phyloP scores from a whole-genome alignment of 345 rosid species.

The Anacardium occidentale region DNA sequence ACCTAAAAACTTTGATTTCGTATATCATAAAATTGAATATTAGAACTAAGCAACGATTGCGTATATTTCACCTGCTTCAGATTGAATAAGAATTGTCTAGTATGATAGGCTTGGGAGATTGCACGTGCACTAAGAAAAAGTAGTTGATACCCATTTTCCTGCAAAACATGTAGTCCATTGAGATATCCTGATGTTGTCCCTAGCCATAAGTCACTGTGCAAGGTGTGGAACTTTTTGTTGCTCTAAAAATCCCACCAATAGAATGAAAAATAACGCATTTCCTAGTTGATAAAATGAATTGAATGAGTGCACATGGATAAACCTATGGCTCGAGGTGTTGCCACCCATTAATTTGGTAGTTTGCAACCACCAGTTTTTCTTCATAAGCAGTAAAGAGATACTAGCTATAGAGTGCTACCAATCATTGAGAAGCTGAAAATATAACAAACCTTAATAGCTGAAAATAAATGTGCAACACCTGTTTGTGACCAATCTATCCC shows the following conservation, averaged over 20 bases:
- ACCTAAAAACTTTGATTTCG: neutral
- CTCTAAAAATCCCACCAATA: neutral
- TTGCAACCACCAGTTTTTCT: constrained; percentile 2
- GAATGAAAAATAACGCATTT: neutral
- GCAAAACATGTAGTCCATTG: constrained; percentile 19
- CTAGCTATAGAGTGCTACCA: neutral
- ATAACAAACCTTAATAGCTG: constrained; percentile 78
- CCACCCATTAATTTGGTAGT: neutral
- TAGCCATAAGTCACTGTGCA: constrained; percentile 1
- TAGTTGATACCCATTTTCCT: constrained; percentile 96
- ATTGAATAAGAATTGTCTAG: constrained; percentile 79
- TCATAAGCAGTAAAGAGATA: neutral
- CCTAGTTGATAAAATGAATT: neutral
- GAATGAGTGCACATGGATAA: constrained; percentile 7
- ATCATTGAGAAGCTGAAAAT: constrained; percentile 13
- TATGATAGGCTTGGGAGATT: constrained; percentile 84
- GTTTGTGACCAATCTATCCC: constrained; percentile 95
- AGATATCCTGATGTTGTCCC: constrained; percentile 4
- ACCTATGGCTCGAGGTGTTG: constrained; percentile 1
- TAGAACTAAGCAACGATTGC: constrained; percentile 4
- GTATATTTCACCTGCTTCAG: constrained; percentile 72
- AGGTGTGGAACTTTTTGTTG: neutral
- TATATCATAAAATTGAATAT: constrained; percentile 4
- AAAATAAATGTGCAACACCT: constrained; percentile 89
- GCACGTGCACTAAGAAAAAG: constrained; percentile 97